A percentile compares a stretch with the other conserved stretches of the same genome.
These are phyloP conservation scores for Wallacemonas sp. DNA, from an alignment of 208 protist species.

Conservation along the genomic window DNA sequence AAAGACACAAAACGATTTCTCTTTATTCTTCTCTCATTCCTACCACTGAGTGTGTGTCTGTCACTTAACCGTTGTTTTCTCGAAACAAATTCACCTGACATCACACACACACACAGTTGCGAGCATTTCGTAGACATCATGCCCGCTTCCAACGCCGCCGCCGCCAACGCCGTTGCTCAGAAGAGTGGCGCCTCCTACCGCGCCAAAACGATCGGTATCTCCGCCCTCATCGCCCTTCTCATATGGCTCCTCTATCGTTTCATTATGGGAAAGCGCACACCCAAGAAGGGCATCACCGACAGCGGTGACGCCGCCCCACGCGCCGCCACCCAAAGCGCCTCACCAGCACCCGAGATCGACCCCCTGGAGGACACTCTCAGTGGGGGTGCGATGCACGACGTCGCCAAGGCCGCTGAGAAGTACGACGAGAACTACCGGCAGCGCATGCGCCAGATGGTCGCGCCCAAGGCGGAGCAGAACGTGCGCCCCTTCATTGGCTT, in stretches of 20 bases:
- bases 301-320: neutral
- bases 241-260: constrained; percentile 22
- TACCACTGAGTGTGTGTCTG: too few relatives aligned
- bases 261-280: neutral
- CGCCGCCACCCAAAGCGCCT: neutral
- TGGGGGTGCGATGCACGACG: constrained; percentile 14
- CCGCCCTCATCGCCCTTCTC: constrained; percentile 21
- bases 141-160: neutral
- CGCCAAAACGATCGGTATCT: constrained; percentile 5
- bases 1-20: too few relatives aligned
- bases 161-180: neutral
- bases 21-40: too few relatives aligned
- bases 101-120: too few relatives aligned
- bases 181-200: neutral
- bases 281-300: neutral
- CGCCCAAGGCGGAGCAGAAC: constrained; percentile 7
- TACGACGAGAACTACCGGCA: constrained; percentile 30
- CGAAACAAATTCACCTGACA: too few relatives aligned
- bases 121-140: constrained; percentile 3
- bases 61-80: too few relatives aligned
- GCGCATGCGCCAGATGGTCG: constrained; percentile 25
- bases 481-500: constrained; percentile 49
- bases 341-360: neutral
- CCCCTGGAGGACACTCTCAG: constrained; percentile 12
- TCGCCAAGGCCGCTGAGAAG: constrained; percentile 19